Evolutionary conservation across 331 rosid species (phyloP).

Genomic region (Rosa hybrid): DNA sequence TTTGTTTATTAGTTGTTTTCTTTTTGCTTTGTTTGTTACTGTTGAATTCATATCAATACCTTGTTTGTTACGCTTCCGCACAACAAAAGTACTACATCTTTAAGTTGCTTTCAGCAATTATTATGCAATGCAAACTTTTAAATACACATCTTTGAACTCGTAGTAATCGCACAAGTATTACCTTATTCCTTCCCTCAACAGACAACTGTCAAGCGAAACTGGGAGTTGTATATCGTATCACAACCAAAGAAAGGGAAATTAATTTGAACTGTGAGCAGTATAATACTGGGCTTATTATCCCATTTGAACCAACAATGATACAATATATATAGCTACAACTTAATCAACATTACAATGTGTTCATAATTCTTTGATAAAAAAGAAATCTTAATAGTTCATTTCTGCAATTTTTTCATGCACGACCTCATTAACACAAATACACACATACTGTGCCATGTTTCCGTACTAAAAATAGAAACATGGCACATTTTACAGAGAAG

Average conservation of each 20-base stretch:
- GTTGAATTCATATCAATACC: too few species aligned
- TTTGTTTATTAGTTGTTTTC: too few species aligned
- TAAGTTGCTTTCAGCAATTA: not conserved
- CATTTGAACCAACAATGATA: not conserved
- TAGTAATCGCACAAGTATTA: not conserved
- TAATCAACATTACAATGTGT: not conserved
- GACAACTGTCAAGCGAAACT: not conserved
- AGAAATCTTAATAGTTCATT: not conserved
- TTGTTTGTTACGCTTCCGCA: too few species aligned
- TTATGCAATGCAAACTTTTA: not conserved
- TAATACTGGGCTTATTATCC: not conserved
- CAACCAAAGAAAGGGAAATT: not conserved
- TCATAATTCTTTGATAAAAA: not conserved
- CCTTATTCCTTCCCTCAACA: not conserved
- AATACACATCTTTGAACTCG: not conserved
- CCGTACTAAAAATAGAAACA: conserved; percentile 25
- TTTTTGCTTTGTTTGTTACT: too few species aligned
- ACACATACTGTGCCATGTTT: conserved; percentile 8
- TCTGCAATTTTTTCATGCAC: not conserved
- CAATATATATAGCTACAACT: conserved; percentile 7
- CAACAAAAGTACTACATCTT: too few species aligned
- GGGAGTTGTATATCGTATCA: too few species aligned
- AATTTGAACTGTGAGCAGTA: not conserved
- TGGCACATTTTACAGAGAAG: conserved; percentile 9
- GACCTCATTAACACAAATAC: not conserved